A percentile compares a stretch with the other conserved stretches of the same genome.
These are phyloP conservation scores for Cercospora sojina DNA, from an alignment of 2,329 filamentous ascomycete species.

Conservation along the genomic window DNA sequence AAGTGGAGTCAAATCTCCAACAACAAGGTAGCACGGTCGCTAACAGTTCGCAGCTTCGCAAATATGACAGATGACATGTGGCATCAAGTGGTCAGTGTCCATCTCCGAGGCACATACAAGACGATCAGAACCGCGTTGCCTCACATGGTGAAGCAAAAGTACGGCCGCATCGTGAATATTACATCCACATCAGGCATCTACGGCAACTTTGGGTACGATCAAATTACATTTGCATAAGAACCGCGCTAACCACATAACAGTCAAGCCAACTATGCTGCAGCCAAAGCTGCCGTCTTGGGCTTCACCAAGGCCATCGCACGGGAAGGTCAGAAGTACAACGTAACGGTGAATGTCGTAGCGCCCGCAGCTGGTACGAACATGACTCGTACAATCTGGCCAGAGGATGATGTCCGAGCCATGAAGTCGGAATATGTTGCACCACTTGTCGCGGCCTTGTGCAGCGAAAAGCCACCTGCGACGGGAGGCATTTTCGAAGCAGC, in stretches of 20 bases:
- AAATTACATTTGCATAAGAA: conserved; percentile 91
- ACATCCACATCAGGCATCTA: conserved; percentile 96
- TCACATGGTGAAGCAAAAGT: conserved; percentile 96
- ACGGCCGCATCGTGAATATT: conserved; percentile 91
- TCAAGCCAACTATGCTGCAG: conserved; percentile 67
- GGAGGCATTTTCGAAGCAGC: conserved; percentile 90
- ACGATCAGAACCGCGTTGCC: conserved; percentile 95
- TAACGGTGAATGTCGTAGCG: conserved; percentile 93
- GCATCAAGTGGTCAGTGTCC: conserved; percentile 86
- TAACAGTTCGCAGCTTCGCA: conserved; percentile 54
- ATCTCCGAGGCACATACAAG: conserved; percentile 91
- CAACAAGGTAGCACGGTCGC: background rate
- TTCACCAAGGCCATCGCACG: conserved; percentile 87
- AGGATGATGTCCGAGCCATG: conserved; percentile 94
- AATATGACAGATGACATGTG: conserved; percentile 95
- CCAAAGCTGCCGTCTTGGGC: conserved; percentile 72
- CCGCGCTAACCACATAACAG: conserved; percentile 58
- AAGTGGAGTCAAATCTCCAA: background rate
- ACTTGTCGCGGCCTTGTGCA: conserved; percentile 78
- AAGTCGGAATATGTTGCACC: conserved; percentile 97
- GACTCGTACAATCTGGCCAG: conserved; percentile 88
- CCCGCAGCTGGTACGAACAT: conserved; percentile 94
- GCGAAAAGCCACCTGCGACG: conserved; percentile 77
- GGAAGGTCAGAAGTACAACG: conserved; percentile 94
- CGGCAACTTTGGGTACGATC: conserved; percentile 91